A percentile compares a stretch with the other conserved stretches of the same genome.
Evolutionary conservation across 106 monocot species (phyloP).

Genomic region (Dioscorea zingiberensis): DNA sequence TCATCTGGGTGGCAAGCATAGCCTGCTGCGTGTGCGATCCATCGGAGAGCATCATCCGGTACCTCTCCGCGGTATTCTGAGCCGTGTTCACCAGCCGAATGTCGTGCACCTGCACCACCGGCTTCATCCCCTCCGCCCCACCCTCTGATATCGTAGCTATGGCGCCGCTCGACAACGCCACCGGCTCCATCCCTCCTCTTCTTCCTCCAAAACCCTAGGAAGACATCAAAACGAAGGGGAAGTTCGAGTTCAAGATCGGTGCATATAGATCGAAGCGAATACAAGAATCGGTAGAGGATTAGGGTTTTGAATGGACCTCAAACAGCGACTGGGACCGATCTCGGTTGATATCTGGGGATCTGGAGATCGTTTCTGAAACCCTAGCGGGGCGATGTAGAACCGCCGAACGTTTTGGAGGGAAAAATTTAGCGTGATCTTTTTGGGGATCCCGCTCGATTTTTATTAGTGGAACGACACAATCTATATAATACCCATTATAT

Average conservation of each 20-base stretch:
- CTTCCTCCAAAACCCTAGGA: not conserved
- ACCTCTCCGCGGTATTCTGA: slow-evolving; percentile 51
- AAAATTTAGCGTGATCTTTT: not conserved
- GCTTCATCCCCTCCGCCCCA: slow-evolving; percentile 27
- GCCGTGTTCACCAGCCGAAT: slow-evolving; percentile 33
- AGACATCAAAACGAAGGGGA: not conserved
- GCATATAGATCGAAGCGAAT: not conserved
- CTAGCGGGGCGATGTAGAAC: not conserved
- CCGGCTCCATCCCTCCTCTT: slow-evolving; percentile 11
- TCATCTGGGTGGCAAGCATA: slow-evolving; percentile 82
- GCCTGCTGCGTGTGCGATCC: slow-evolving; percentile 54
- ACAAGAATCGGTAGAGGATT: not conserved
- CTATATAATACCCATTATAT: no score
- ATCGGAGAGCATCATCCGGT: slow-evolving; percentile 63
- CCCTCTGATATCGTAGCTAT: slow-evolving; percentile 37
- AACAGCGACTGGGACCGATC: not conserved
- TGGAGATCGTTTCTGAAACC: not conserved
- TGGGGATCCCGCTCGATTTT: no score
- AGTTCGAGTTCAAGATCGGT: not conserved
- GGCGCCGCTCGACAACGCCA: slow-evolving; percentile 15
- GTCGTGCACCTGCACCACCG: slow-evolving; percentile 60
- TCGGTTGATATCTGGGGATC: no score
- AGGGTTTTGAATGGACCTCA: not conserved
- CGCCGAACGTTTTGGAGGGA: not conserved
- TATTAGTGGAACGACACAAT: no score